Evolutionary conservation across 1,284 basidiomycete species (phyloP).

Genomic region (Boletus chippewaensis): DNA sequence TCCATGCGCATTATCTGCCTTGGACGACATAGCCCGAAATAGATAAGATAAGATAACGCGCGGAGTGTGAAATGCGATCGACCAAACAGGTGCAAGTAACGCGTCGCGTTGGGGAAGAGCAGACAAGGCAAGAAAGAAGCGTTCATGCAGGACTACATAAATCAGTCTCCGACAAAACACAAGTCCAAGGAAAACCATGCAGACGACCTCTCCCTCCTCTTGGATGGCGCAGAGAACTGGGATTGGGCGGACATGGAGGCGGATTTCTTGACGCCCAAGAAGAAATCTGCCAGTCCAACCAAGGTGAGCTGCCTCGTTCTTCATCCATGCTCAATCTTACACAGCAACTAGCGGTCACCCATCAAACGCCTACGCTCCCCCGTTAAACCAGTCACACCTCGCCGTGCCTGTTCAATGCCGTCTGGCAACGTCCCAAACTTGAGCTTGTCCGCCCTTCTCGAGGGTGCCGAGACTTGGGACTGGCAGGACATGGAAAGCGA

Average conservation of each 20-base stretch:
- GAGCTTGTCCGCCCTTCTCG: constrained; percentile 33
- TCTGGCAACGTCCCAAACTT: constrained; percentile 11
- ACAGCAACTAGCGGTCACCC: constrained; percentile 15
- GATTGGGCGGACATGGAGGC: constrained; percentile 44
- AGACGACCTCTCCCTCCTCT: constrained; percentile 36
- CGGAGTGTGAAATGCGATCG: constrained; percentile 9
- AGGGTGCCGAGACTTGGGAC: constrained; percentile 45
- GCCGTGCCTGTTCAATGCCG: constrained; percentile 10
- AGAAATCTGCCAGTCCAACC: constrained; percentile 22
- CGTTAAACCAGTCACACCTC: constrained; percentile 15
- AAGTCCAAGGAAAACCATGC: constrained; percentile 8
- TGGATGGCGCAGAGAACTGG: constrained; percentile 50
- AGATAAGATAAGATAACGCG: constrained; percentile 10
- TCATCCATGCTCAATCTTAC: neutral
- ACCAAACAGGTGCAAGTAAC: constrained; percentile 23
- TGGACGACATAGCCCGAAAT: no score
- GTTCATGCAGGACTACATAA: constrained; percentile 40
- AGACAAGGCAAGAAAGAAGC: constrained; percentile 32
- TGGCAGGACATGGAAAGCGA: constrained; percentile 45
- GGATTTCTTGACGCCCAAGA: constrained; percentile 38
- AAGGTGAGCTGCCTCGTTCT: constrained; percentile 8
- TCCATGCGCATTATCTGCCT: no score
- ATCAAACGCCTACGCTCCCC: constrained; percentile 17
- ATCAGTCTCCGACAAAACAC: constrained; percentile 6
- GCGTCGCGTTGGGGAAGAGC: constrained; percentile 18